Evolutionary conservation across 129 eudicot species (phyloP).

Genomic region (carrot (Daucus carota)): DH1_v3.0 NC_030389.2:42703501-42704000

Average conservation of each 20-base stretch:
- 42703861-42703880: conserved; percentile 33
- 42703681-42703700: conserved; percentile 37
- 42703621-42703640: too few relatives aligned
- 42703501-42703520: too few relatives aligned
- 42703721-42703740: conserved; percentile 47
- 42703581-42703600: too few relatives aligned
- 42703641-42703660: conserved; percentile 43
- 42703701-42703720: conserved; percentile 57
- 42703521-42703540: too few relatives aligned
- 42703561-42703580: too few relatives aligned
- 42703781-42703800: not conserved
- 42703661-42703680: conserved; percentile 24
- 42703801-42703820: not conserved
- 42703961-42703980: too few relatives aligned
- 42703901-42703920: conserved; percentile 18
- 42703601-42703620: too few relatives aligned
- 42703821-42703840: not conserved
- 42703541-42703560: too few relatives aligned
- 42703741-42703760: conserved; percentile 45
- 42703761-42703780: conserved; percentile 25
- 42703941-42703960: too few relatives aligned
- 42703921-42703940: conserved; percentile 21
- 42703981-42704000: too few relatives aligned
- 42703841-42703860: not conserved
- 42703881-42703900: conserved; percentile 30